Evolutionary conservation across 1,284 basidiomycete genomes (phyloP).

Genomic region (Mycosarcoma mackinlayi): DNA sequence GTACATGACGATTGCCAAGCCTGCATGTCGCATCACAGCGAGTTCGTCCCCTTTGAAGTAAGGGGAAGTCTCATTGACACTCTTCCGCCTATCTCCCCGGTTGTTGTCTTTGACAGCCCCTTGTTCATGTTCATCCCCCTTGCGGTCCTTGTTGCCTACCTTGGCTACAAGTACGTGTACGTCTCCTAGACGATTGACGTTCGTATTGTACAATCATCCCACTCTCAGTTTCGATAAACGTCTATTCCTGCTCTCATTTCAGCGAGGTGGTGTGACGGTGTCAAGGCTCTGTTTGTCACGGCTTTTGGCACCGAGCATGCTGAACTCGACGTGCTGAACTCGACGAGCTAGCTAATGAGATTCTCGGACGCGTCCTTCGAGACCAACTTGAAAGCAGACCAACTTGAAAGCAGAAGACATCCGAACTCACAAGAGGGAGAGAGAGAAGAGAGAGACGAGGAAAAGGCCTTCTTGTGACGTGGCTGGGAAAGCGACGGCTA

Average conservation of each 20-base stretch:
- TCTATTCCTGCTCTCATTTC: slow-evolving; percentile 4
- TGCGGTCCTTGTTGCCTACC: slow-evolving; percentile 49
- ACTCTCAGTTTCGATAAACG: slow-evolving; percentile 3
- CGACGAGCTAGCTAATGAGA: too few relatives aligned
- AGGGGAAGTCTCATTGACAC: not conserved
- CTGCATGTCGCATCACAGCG: too few relatives aligned
- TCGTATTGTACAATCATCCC: slow-evolving; percentile 13
- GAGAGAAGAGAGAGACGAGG: not conserved
- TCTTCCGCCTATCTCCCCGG: not conserved
- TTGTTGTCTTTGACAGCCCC: slow-evolving; percentile 45
- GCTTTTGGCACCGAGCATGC: too few relatives aligned
- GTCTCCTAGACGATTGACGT: slow-evolving; percentile 27
- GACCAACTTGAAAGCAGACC: too few relatives aligned
- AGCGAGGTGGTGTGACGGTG: not conserved
- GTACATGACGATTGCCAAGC: slow-evolving; percentile 30
- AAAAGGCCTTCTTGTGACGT: too few relatives aligned
- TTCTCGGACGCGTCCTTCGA: too few relatives aligned
- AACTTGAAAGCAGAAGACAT: too few relatives aligned
- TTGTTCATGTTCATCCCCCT: slow-evolving; percentile 64
- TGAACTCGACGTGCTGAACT: too few relatives aligned
- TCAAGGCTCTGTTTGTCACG: too few relatives aligned
- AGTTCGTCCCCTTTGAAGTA: too few relatives aligned
- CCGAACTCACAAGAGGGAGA: too few relatives aligned
- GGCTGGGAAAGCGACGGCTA: too few relatives aligned
- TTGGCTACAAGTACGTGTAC: slow-evolving; percentile 59